Percentiles rank a stretch among this genome's conserved stretches.
Conservation (phyloP, 2,329 filamentous ascomycete species). For the Fusarium sp. region DNA sequence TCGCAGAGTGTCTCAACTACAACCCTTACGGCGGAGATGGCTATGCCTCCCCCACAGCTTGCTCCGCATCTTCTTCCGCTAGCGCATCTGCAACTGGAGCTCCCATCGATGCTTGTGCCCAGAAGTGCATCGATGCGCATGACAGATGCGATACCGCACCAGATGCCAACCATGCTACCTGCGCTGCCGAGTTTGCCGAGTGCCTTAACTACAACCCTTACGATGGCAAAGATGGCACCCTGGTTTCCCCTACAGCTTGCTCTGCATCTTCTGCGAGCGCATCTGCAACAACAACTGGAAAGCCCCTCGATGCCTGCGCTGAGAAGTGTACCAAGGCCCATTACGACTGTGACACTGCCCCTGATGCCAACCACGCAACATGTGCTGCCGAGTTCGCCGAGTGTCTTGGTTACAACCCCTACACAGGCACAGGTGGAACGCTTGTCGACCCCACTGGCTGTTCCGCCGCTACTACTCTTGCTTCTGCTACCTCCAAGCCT, state of each 20-base stretch:
- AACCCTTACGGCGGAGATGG: slow-evolving; percentile 12
- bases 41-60: slow-evolving; percentile 6
- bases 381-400: slow-evolving; percentile 12
- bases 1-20: slow-evolving; percentile 5
- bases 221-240: background rate
- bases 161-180: slow-evolving; percentile 18
- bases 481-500: background rate
- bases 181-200: slow-evolving; percentile 6
- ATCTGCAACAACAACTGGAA: background rate
- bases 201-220: slow-evolving; percentile 26
- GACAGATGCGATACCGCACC: background rate
- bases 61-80: background rate
- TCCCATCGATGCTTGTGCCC: background rate
- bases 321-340: slow-evolving; percentile 8
- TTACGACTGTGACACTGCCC: background rate
- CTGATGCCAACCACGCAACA: slow-evolving; percentile 16
- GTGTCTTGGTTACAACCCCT: slow-evolving; percentile 20
- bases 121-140: slow-evolving; percentile 11
- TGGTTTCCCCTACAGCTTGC: slow-evolving; percentile 16
- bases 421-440: background rate
- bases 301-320: background rate
- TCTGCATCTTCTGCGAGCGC: background rate
- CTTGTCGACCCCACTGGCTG: slow-evolving; percentile 4
- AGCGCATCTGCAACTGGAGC: background rate
- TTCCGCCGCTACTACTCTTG: background rate